Evolutionary conservation across 192 early-diverging fungal species (phyloP).

Genomic region (Coemansia sp.): DNA sequence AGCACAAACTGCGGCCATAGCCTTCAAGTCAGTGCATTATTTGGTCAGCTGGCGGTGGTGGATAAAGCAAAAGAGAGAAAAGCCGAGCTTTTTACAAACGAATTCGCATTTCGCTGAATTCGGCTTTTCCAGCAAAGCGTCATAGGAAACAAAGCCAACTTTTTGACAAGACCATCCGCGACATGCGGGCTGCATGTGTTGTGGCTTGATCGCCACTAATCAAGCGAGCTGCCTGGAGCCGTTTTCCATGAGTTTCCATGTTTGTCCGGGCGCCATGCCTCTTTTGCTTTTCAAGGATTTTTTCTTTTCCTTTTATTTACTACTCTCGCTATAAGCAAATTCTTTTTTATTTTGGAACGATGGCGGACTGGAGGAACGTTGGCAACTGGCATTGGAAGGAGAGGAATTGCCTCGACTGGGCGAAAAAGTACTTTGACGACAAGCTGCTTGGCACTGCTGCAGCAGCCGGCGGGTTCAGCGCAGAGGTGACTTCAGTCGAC

Average conservation of each 20-base stretch:
- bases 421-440: constrained; percentile 74
- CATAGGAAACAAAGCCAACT: not conserved
- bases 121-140: not conserved
- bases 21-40: not conserved
- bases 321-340: not conserved
- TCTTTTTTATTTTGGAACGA: constrained; percentile 9
- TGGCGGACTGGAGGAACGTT: constrained; percentile 75
- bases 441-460: constrained; percentile 58
- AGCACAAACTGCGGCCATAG: not conserved
- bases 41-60: not conserved
- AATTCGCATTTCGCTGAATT: not conserved
- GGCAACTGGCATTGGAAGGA: constrained; percentile 78
- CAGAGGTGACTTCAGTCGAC: constrained; percentile 55
- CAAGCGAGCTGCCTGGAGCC: too few relatives aligned
- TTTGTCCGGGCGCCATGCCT: not conserved
- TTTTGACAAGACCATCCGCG: too few relatives aligned
- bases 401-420: constrained; percentile 93
- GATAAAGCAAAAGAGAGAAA: not conserved
- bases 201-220: too few relatives aligned
- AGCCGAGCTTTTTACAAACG: not conserved
- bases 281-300: not conserved
- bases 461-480: constrained; percentile 56
- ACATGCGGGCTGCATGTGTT: too few relatives aligned
- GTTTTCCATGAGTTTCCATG: not conserved
- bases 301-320: not conserved